Percentiles rank a stretch among this genome's conserved stretches.
phyloP scores from a whole-genome alignment of 805 yeast genomes.

The Zygoascus ofunaensis region DNA sequence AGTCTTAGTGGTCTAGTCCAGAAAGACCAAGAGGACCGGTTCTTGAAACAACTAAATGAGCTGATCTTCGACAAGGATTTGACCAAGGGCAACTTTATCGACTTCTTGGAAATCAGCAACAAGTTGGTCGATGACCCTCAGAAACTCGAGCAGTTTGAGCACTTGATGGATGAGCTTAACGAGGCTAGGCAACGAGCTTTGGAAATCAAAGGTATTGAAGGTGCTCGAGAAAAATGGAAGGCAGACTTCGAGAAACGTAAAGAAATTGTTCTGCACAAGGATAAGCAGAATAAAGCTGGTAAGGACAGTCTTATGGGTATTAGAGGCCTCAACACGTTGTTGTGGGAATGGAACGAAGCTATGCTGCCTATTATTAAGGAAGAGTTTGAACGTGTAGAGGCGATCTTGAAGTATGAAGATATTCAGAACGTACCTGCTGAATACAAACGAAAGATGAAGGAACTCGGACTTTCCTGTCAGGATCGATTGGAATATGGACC shows the following conservation, averaged over 20 bases:
- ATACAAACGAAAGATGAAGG: conserved; percentile 9
- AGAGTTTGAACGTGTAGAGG: conserved; percentile 51
- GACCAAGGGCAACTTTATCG: conserved; percentile 34
- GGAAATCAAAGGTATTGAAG: conserved; percentile 72
- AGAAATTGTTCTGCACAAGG: conserved; percentile 4
- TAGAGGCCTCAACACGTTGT: conserved; percentile 56
- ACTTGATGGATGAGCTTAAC: conserved; percentile 59
- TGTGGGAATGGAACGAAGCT: conserved; percentile 78
- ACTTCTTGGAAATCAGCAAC: conserved; percentile 61
- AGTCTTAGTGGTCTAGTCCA: conserved; percentile 47
- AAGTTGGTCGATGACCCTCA: conserved; percentile 35
- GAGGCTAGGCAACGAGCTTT: conserved; percentile 64
- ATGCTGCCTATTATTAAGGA: conserved; percentile 61
- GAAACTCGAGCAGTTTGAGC: conserved; percentile 41
- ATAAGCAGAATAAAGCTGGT: conserved; percentile 21
- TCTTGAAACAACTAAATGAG: conserved; percentile 25
- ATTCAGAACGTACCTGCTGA: conserved; percentile 18
- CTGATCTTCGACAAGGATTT: conserved; percentile 27
- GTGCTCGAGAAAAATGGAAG: conserved; percentile 85
- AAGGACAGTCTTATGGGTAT: conserved; percentile 29
- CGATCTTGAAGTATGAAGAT: conserved; percentile 27
- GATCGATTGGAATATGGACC: conserved; percentile 55
- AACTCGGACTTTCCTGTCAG: conserved; percentile 13
- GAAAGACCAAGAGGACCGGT: conserved; percentile 12
- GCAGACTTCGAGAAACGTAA: conserved; percentile 50